Evolutionary conservation across 1,139 yeast genomes (phyloP).

Genomic region (Debaryomycetaceae sp.): DNA sequence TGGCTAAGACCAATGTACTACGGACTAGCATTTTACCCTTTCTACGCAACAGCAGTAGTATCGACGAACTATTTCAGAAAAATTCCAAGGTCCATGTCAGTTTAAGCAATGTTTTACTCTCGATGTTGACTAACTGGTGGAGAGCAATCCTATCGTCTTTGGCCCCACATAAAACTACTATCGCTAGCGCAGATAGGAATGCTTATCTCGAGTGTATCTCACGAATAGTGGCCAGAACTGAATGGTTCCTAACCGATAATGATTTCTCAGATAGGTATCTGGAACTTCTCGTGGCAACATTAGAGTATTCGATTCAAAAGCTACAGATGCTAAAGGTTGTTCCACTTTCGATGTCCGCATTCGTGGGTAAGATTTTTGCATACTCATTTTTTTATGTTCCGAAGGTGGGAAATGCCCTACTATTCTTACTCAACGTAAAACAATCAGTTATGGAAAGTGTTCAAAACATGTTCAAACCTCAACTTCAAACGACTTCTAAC

Average conservation of each 20-base stretch:
- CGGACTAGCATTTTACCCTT: conserved; percentile 67
- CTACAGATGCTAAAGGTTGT: conserved; percentile 51
- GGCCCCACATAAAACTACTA: conserved; percentile 28
- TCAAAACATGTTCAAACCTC: not conserved
- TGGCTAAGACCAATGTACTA: conserved; percentile 61
- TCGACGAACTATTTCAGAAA: conserved; percentile 21
- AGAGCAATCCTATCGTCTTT: conserved; percentile 46
- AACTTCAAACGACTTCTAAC: not conserved
- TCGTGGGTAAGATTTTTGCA: conserved; percentile 78
- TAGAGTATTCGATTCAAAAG: conserved; percentile 52
- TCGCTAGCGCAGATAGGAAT: conserved; percentile 47
- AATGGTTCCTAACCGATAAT: conserved; percentile 47
- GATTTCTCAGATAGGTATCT: conserved; percentile 25
- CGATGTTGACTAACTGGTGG: conserved; percentile 67
- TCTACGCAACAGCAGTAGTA: conserved; percentile 38
- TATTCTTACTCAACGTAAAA: conserved; percentile 59
- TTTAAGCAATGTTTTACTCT: conserved; percentile 31
- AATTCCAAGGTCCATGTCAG: conserved; percentile 28
- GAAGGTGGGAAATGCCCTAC: conserved; percentile 57
- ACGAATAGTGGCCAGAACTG: conserved; percentile 57
- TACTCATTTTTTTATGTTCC: conserved; percentile 59
- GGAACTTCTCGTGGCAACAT: conserved; percentile 46
- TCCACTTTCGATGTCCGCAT: conserved; percentile 62
- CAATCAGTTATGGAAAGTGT: conserved; percentile 26
- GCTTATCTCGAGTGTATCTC: conserved; percentile 76